Evolutionary conservation across 2,329 filamentous ascomycete genomes (phyloP).

Genomic region (Talaromyces sp.): DNA sequence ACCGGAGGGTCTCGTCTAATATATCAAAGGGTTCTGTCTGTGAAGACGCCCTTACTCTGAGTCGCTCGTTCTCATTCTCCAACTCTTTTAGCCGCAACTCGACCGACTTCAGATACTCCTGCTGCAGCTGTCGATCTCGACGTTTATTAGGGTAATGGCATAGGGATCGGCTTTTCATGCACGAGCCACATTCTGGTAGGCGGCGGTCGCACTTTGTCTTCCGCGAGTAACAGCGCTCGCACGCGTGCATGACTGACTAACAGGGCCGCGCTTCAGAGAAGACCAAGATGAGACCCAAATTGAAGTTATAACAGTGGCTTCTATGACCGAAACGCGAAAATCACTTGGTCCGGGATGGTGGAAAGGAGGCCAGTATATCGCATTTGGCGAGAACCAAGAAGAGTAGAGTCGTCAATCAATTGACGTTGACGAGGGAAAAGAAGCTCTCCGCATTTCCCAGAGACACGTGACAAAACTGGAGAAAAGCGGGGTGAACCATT

Average conservation of each 20-base stretch:
- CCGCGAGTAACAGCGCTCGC: slow-evolving; percentile 3
- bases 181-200: slow-evolving; percentile 1
- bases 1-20: neutral
- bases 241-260: neutral
- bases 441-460: neutral
- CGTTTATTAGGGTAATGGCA: slow-evolving; percentile 4
- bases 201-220: slow-evolving; percentile 6
- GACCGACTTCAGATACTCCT: slow-evolving; percentile 1
- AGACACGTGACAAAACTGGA: neutral
- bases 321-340: neutral
- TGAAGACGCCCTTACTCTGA: neutral
- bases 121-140: slow-evolving; percentile 2
- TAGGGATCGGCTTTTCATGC: neutral
- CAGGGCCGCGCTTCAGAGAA: neutral
- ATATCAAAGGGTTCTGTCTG: neutral
- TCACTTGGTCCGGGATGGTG: neutral
- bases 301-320: neutral
- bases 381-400: neutral
- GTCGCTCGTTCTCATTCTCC: slow-evolving; percentile 3
- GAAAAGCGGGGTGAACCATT: neutral
- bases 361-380: neutral
- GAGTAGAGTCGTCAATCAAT: neutral
- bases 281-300: neutral
- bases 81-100: neutral
- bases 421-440: neutral